phyloP scores from a whole-genome alignment of 352 stramenopile species.

The Phytophthora sp. region DNA sequence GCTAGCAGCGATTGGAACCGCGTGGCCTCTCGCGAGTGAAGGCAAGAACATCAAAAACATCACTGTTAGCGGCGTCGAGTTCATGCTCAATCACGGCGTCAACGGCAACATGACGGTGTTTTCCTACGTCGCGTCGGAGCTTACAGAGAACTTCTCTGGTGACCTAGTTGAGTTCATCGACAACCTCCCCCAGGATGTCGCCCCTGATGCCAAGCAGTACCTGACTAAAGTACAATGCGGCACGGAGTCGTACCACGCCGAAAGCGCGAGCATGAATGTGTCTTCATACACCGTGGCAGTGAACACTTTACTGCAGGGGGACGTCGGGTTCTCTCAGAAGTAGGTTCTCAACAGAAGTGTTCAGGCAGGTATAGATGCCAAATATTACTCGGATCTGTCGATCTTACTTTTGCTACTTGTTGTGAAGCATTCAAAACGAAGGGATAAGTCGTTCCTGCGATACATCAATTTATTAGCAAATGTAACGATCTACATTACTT shows the following conservation, averaged over 20 bases:
- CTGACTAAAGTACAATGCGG: constrained; percentile 38
- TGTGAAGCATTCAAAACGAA: constrained; percentile 3
- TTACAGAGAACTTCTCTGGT: constrained; percentile 38
- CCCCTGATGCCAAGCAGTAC: constrained; percentile 27
- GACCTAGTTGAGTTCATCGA: constrained; percentile 39
- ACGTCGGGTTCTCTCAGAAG: constrained; percentile 5
- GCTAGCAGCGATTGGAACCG: constrained; percentile 38
- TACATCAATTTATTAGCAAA: neutral
- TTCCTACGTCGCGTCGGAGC: constrained; percentile 36
- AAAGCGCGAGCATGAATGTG: constrained; percentile 28
- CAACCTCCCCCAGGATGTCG: constrained; percentile 24
- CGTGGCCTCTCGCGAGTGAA: constrained; percentile 36
- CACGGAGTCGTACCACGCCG: constrained; percentile 30
- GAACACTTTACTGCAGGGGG: constrained; percentile 12
- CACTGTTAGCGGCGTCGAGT: constrained; percentile 26
- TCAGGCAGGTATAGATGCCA: neutral
- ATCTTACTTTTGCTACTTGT: neutral
- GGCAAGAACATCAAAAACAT: constrained; percentile 35
- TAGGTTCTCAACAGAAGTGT: no score
- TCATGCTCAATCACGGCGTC: constrained; percentile 41
- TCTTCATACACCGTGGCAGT: constrained; percentile 19
- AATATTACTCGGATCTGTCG: neutral
- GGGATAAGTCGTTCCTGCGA: constrained; percentile 2
- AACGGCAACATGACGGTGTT: constrained; percentile 47
- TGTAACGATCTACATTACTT: no score